Base-by-base conservation (phyloP, 192 early-diverging fungal species). In the Jimgerdemannia flammicorona region DNA sequence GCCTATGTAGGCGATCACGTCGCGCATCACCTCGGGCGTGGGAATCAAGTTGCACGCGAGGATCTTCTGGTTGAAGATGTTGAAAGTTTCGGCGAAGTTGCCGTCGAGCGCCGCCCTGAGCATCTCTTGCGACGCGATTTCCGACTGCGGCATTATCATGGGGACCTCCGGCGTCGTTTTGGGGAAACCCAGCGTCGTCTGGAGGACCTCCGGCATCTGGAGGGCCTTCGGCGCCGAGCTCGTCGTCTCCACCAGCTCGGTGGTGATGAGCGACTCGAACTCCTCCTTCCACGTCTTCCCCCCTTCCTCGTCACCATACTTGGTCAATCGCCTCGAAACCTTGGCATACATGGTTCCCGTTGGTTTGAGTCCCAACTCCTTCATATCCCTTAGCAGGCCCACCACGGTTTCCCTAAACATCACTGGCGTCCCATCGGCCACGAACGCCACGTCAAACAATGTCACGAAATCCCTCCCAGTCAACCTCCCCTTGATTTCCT, bases 11-110 rank as follows among this genome's bases (percentile, higher is more conserved):
- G 72, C 69, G 73, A 83, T 79, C 70, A 79, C 79, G 63, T 83
- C 81, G 40, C 78, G 78, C 1, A 76, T 44, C 6, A 71, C 72
- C 42, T 83, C 77, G 14, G 81, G 77, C 3, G 77, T 71, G 70
- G 81, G 81, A 3, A 76, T 67, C 70, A 74, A 59, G 3, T 70
- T 74, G 17, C 72, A 40, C 9, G 69, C 49, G n/a, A 81, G 44
- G 43, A 81, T 81, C 59, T 72, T 66, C 8, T 65, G 44, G 17
- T 78, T 44, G 19, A 81, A 43, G 20, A 81, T 71, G 3, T 70
- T 17, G 3, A 78, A 11, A 43, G 77, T 77, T 7, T 75, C 66
- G 19, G 74, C 80, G 66, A 75, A 78, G 3, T 78, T 54, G 11
- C 77, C 74, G 17, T 49, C 40, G 44, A 72, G 66, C 19, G 74